These are phyloP conservation scores for Cairneyella variabilis DNA, from an alignment of 495 filamentous ascomycete species.

Conservation along the genomic window DNA sequence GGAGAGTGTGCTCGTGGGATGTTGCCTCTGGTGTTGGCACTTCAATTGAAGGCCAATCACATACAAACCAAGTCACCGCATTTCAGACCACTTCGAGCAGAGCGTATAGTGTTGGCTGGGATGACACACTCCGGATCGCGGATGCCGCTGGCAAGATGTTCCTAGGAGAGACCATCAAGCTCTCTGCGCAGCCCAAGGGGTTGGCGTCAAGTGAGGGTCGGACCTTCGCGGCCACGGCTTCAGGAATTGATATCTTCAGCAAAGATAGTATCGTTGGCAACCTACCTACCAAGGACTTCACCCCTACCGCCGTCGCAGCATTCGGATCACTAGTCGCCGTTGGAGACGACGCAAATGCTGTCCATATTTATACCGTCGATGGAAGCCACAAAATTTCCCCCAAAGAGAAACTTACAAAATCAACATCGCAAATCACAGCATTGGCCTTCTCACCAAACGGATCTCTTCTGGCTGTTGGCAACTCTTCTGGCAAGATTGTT, in stretches of 20 bases:
- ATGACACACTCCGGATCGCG: slow-evolving; percentile 83
- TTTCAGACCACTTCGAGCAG: slow-evolving; percentile 58
- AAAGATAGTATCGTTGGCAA: slow-evolving; percentile 50
- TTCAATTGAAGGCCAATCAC: slow-evolving; percentile 69
- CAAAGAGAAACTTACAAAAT: slow-evolving; percentile 43
- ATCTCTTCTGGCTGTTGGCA: slow-evolving; percentile 71
- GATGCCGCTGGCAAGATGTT: slow-evolving; percentile 53
- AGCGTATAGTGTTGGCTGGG: slow-evolving; percentile 88
- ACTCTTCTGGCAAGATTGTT: slow-evolving; percentile 78
- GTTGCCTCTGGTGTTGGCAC: slow-evolving; percentile 59
- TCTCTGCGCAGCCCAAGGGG: slow-evolving; percentile 48
- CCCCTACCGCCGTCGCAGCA: slow-evolving; percentile 67
- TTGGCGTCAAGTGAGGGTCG: slow-evolving; percentile 37
- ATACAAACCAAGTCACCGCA: slow-evolving; percentile 78
- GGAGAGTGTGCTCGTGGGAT: slow-evolving; percentile 81
- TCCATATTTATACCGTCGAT: slow-evolving; percentile 61
- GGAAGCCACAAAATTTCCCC: slow-evolving; percentile 41
- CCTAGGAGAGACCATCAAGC: slow-evolving; percentile 39
- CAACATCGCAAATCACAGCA: slow-evolving; percentile 55
- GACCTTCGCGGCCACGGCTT: slow-evolving; percentile 61
- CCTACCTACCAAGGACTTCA: slow-evolving; percentile 40
- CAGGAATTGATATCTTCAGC: slow-evolving; percentile 61
- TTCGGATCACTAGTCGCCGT: slow-evolving; percentile 65
- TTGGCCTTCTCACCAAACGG: slow-evolving; percentile 78
- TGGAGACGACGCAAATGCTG: slow-evolving; percentile 64